Base-by-base conservation (phyloP, 2,329 filamentous ascomycete genomes). In the Scedosporium apiospermum region DNA sequence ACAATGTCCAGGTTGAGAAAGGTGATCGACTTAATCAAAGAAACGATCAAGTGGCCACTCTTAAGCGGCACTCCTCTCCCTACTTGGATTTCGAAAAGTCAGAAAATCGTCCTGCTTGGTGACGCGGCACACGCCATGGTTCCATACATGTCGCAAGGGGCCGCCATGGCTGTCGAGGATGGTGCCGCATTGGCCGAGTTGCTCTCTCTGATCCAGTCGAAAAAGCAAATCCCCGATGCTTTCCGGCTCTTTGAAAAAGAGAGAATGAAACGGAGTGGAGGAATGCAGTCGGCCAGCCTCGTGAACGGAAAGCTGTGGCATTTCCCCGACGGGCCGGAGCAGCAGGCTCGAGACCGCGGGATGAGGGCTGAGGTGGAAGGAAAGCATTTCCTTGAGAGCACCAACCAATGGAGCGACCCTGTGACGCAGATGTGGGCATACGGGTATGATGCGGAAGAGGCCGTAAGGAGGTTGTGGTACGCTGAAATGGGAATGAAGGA, bases 351-450 rank as follows among this genome's bases (percentile, higher is more conserved):
- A 27, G 78, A 80, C 64, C 69, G 63, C 6, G 76, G 73, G 0
- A 79, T 78, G 75, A 38, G 63, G 1, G 68, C 74, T 0, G 78
- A 80, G 63, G 73, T 76, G 0, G 68, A 74, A 14, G 76, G 76
- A 0, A 58, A 64, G 12, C 67, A 66, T 0, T 78, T 77, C 55
- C 53, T 65, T 1, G 69, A 71, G 46, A 81, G 78, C 57, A 69
- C 77, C 0, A 80, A 81, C 61, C 77, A 80, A 68, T 81, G 77
- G 77, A 78, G 73, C 59, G 78, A 81, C 67, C 77, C 76, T 0
- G 67, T 73, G 0, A 80, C 77, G 1, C 76, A 79, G 65, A 65
- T 67, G 18, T 81, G 79, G 78, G 76, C 75, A 6, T 82, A 80
- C 68, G 77, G 77, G 0, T 80, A 81, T 67, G 77, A 81, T 69